A percentile compares a stretch with the other conserved stretches of the same genome.
Evolutionary conservation across 202 grass and related monocot genomes (phyloP).

Genomic region (Schoenoplectus tabernaemontani): DNA sequence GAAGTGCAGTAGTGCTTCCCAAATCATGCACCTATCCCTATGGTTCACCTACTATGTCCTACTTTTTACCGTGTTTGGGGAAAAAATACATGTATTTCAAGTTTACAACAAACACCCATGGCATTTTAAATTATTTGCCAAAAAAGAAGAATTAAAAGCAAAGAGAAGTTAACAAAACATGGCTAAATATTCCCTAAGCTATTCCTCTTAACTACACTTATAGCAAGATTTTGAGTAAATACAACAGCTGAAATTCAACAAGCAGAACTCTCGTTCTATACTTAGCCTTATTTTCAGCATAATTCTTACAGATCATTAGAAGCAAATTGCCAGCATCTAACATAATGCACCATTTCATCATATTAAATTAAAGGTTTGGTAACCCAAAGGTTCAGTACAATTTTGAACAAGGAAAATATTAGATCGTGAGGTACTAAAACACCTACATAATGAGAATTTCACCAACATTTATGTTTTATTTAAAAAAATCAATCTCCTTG

Average conservation of each 20-base stretch:
- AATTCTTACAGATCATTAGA: background rate
- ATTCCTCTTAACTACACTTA: background rate
- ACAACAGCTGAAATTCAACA: background rate
- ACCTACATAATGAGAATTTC: slow-evolving; percentile 79
- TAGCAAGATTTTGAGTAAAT: background rate
- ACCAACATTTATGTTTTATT: slow-evolving; percentile 55
- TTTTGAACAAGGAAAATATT: background rate
- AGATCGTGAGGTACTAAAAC: background rate
- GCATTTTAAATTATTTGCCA: background rate
- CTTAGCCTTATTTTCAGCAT: background rate
- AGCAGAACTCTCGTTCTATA: background rate
- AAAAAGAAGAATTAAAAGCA: background rate
- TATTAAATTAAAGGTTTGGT: no score
- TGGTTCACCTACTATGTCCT: background rate
- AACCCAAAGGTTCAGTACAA: background rate
- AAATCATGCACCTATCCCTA: background rate
- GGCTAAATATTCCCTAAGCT: background rate
- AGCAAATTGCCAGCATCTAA: background rate
- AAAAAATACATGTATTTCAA: background rate
- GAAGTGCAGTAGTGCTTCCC: background rate
- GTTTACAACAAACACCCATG: background rate
- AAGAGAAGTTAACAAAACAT: background rate
- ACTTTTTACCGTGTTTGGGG: background rate
- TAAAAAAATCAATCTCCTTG: background rate
- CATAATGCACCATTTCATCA: background rate